Conservation (phyloP, 2,329 filamentous ascomycete genomes). For the Camptophora hylomeconis region DNA sequence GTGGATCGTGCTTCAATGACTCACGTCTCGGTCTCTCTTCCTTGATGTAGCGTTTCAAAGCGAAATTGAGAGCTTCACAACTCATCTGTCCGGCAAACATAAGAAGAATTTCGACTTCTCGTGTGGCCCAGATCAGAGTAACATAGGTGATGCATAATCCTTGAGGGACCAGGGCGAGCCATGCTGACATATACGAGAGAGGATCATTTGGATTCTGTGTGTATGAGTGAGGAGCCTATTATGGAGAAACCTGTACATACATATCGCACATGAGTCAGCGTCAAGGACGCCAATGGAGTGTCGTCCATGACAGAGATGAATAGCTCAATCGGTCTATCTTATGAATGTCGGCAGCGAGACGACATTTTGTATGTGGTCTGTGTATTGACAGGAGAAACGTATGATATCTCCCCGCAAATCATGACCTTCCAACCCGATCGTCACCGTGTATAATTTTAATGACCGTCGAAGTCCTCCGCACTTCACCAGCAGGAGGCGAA, state of each 20-base stretch:
- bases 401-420: no score
- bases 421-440: no score
- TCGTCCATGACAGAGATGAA: constrained; percentile 19
- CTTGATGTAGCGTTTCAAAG: constrained; percentile 78
- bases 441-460: no score
- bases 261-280: constrained; percentile 92
- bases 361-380: no score
- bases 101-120: constrained; percentile 76
- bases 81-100: constrained; percentile 86
- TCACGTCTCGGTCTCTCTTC: constrained; percentile 75
- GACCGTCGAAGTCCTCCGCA: no score
- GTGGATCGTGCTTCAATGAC: constrained; percentile 19
- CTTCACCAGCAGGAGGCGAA: no score
- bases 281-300: constrained; percentile 67
- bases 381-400: no score
- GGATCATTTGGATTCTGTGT: constrained; percentile 69
- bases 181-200: constrained; percentile 78
- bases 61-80: constrained; percentile 85
- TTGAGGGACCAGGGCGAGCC: constrained; percentile 87
- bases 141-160: constrained; percentile 81
- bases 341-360: no score
- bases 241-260: constrained; percentile 35
- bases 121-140: constrained; percentile 78
- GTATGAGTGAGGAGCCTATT: not conserved
- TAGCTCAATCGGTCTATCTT: no score